Conservation (phyloP, 139 green algal genomes). For the Astrephomene gubernaculifera region DNA sequence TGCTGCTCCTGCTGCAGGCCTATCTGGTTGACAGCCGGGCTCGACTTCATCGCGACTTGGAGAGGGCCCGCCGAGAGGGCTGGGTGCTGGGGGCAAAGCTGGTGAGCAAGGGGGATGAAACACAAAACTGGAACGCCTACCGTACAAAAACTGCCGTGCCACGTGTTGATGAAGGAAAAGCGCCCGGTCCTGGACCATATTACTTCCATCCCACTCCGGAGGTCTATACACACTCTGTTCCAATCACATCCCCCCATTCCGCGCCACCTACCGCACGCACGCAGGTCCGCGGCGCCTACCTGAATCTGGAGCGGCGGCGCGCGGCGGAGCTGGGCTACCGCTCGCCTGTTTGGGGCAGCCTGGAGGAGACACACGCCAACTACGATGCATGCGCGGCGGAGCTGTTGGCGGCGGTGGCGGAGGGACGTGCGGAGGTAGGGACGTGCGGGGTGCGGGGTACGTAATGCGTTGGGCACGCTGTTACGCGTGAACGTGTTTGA, state of each 20-base stretch:
- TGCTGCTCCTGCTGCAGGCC: slow-evolving; percentile 55
- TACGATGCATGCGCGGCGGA: slow-evolving; percentile 70
- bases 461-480: not conserved
- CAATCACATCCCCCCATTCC: not conserved
- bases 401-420: slow-evolving; percentile 54
- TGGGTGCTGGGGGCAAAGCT: slow-evolving; percentile 81
- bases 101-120: slow-evolving; percentile 66
- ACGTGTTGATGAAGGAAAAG: too few species aligned
- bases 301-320: slow-evolving; percentile 76
- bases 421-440: slow-evolving; percentile 57
- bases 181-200: too few species aligned
- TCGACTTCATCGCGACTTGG: slow-evolving; percentile 78
- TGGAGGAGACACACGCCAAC: slow-evolving; percentile 78
- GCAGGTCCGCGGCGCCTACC: slow-evolving; percentile 80
- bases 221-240: not conserved
- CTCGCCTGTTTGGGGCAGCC: slow-evolving; percentile 76
- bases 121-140: too few species aligned
- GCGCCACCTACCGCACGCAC: not conserved
- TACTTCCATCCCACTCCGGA: too few species aligned
- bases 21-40: slow-evolving; percentile 82
- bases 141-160: too few species aligned
- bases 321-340: slow-evolving; percentile 69
- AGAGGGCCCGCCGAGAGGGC: slow-evolving; percentile 68
- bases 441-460: not conserved
- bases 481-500: too few species aligned